Conservation (phyloP, 2,329 filamentous ascomycete species). For the Aotearoamyces nothofagi region DNA sequence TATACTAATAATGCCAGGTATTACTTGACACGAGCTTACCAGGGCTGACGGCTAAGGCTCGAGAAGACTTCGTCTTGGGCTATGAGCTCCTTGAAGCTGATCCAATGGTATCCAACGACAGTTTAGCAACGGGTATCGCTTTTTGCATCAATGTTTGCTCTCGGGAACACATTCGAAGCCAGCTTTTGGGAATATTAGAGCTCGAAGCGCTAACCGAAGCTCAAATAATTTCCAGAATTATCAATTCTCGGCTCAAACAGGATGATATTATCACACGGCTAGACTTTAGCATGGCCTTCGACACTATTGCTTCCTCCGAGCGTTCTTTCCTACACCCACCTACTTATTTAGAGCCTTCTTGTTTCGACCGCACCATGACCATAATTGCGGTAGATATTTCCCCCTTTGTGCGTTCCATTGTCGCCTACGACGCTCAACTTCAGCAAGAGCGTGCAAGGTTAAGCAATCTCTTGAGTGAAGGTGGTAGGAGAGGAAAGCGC, state of each 20-base stretch:
- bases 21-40: slow-evolving; percentile 13
- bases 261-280: slow-evolving; percentile 25
- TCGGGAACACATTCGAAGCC: slow-evolving; percentile 13
- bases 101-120: slow-evolving; percentile 8
- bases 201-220: slow-evolving; percentile 11
- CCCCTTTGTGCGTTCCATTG: slow-evolving; percentile 79
- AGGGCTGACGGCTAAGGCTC: slow-evolving; percentile 27
- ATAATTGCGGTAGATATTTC: slow-evolving; percentile 65
- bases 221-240: slow-evolving; percentile 11
- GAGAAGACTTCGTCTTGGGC: slow-evolving; percentile 36
- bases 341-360: slow-evolving; percentile 45
- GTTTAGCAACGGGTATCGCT: slow-evolving; percentile 11
- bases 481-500: slow-evolving; percentile 37
- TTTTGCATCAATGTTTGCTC: slow-evolving; percentile 15
- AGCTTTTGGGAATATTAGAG: slow-evolving; percentile 8
- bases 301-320: slow-evolving; percentile 38
- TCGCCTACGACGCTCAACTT: slow-evolving; percentile 57
- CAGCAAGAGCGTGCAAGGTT: slow-evolving; percentile 51
- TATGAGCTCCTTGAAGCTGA: slow-evolving; percentile 37
- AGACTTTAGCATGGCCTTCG: slow-evolving; percentile 43
- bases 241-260: slow-evolving; percentile 4
- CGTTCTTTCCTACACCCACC: slow-evolving; percentile 21
- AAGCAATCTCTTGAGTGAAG: slow-evolving; percentile 45
- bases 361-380: slow-evolving; percentile 57
- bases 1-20: slow-evolving; percentile 9